phyloP scores from a whole-genome alignment of 257 asterid genomes.

The Lavandula angustifolia region DNA sequence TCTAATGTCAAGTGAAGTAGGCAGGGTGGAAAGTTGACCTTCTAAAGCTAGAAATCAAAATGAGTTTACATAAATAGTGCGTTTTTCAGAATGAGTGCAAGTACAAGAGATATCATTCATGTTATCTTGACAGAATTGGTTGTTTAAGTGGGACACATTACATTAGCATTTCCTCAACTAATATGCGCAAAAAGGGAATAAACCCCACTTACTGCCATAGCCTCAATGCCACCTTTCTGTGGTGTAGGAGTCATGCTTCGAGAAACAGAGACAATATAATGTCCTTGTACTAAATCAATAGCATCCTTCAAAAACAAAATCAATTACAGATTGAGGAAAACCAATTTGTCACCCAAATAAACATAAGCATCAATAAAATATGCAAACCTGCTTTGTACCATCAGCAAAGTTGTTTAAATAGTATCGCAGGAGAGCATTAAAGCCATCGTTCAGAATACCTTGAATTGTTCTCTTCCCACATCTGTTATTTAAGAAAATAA shows the following conservation, averaged over 20 bases:
- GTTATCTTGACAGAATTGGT: slow-evolving; percentile 17
- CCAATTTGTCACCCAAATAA: not conserved
- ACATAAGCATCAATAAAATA: slow-evolving; percentile 25
- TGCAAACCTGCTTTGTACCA: slow-evolving; percentile 92
- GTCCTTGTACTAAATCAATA: slow-evolving; percentile 88
- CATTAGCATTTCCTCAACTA: no score
- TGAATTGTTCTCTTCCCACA: slow-evolving; percentile 80
- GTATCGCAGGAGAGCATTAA: slow-evolving; percentile 90
- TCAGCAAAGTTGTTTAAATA: slow-evolving; percentile 94
- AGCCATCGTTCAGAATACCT: slow-evolving; percentile 82
- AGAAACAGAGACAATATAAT: slow-evolving; percentile 76
- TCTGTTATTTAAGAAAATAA: slow-evolving; percentile 41
- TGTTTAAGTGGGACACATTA: slow-evolving; percentile 3
- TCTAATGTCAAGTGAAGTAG: slow-evolving; percentile 22
- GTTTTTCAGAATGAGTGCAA: no score
- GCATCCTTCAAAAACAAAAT: slow-evolving; percentile 64
- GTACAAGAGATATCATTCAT: no score
- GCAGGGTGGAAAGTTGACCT: no score
- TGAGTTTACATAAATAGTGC: no score
- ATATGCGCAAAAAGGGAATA: no score
- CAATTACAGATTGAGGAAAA: slow-evolving; percentile 31
- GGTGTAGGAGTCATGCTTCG: slow-evolving; percentile 65
- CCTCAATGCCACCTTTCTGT: slow-evolving; percentile 78
- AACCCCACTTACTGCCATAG: slow-evolving; percentile 71
- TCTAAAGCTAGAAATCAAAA: no score